A percentile compares a stretch with the other conserved stretches of the same genome.
These are phyloP conservation scores for Termitomyces sp. DNA, from an alignment of 768 basidiomycete species.

Conservation along the genomic window DNA sequence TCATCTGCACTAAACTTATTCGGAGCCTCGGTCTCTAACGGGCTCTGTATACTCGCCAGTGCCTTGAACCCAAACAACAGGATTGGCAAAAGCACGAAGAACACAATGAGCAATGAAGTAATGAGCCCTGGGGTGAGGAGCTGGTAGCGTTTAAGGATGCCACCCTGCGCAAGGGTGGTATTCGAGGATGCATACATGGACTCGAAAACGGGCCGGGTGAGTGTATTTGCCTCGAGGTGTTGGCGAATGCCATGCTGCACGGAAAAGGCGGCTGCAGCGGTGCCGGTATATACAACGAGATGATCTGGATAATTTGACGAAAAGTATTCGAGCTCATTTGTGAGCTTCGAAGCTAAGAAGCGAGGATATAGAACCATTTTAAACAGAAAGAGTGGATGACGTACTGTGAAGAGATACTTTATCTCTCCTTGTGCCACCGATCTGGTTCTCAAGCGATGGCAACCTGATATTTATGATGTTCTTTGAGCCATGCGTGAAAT, in stretches of 20 bases:
- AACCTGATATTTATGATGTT: conserved; percentile 54
- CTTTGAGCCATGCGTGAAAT: conserved; percentile 34
- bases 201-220: background rate
- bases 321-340: conserved; percentile 42
- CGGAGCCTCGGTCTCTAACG: conserved; percentile 54
- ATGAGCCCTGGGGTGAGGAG: conserved; percentile 75
- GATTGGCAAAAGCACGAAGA: conserved; percentile 67
- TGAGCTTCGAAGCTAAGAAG: conserved; percentile 37
- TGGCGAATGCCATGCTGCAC: conserved; percentile 21
- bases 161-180: conserved; percentile 37
- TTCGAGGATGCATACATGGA: conserved; percentile 18
- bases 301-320: conserved; percentile 48
- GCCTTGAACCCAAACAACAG: conserved; percentile 59
- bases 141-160: conserved; percentile 70
- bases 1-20: conserved; percentile 65
- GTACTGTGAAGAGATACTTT: conserved; percentile 51
- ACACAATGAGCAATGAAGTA: conserved; percentile 50
- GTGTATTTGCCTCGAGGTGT: conserved; percentile 3
- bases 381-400: conserved; percentile 15
- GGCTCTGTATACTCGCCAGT: conserved; percentile 69
- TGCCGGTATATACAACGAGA: conserved; percentile 63
- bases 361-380: background rate
- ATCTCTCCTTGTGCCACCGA: conserved; percentile 37
- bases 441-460: conserved; percentile 38
- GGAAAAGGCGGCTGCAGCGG: conserved; percentile 20